These are phyloP conservation scores for Pythium vanterpoolii DNA, from an alignment of 352 stramenopile genomes.

Conservation along the genomic window DNA sequence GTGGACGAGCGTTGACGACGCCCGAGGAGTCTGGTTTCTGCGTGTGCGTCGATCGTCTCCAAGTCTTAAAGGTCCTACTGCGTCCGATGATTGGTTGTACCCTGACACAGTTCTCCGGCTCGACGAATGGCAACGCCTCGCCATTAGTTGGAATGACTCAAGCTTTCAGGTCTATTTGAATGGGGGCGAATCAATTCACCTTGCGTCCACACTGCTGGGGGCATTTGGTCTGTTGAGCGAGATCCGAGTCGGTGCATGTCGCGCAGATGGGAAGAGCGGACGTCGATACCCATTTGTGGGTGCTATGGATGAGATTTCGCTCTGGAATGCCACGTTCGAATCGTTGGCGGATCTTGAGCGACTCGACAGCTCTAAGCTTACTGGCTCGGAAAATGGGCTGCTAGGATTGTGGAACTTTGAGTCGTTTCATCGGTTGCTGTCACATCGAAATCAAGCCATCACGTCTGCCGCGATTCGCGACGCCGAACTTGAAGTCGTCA, in stretches of 20 bases:
- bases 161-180: slow-evolving; percentile 7
- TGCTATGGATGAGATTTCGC: slow-evolving; percentile 32
- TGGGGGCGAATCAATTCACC: slow-evolving; percentile 2
- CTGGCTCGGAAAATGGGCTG: slow-evolving; percentile 22
- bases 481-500: slow-evolving; percentile 1
- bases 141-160: not conserved
- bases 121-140: slow-evolving; percentile 13
- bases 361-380: slow-evolving; percentile 9
- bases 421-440: not conserved
- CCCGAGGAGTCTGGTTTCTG: slow-evolving; percentile 7
- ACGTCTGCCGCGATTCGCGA: not conserved
- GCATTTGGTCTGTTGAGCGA: not conserved
- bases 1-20: slow-evolving; percentile 8
- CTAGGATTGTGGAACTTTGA: slow-evolving; percentile 37
- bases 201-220: not conserved
- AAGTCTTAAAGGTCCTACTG: too few species aligned
- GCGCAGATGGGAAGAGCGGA: not conserved
- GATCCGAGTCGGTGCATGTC: slow-evolving; percentile 5
- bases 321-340: slow-evolving; percentile 23
- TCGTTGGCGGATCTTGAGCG: not conserved
- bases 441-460: not conserved
- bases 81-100: slow-evolving; percentile 14
- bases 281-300: slow-evolving; percentile 21
- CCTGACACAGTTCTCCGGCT: slow-evolving; percentile 3
- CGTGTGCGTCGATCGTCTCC: not conserved